Evolutionary conservation across 805 yeast species (phyloP).

Genomic region (Zygosaccharomyces bailii): DNA sequence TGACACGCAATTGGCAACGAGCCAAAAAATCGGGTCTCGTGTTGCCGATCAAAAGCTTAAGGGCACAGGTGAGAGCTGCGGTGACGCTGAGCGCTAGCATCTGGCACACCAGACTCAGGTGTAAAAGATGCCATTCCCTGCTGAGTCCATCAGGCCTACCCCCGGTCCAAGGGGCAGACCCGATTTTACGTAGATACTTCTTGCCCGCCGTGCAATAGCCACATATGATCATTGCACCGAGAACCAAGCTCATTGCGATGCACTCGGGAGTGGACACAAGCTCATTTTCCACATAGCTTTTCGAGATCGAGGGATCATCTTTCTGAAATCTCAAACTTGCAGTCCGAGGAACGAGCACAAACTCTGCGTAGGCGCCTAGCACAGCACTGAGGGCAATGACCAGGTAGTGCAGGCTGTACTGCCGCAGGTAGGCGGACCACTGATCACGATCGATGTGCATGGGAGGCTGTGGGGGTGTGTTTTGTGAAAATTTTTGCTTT

Average conservation of each 20-base stretch:
- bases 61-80: constrained; percentile 28
- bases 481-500: neutral
- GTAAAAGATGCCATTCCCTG: constrained; percentile 25
- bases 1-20: constrained; percentile 23
- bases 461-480: neutral
- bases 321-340: constrained; percentile 14
- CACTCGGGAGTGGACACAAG: constrained; percentile 23
- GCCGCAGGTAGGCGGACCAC: constrained; percentile 11
- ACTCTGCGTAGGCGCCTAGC: constrained; percentile 19
- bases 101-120: constrained; percentile 22
- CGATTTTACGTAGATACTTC: constrained; percentile 8
- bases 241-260: constrained; percentile 19
- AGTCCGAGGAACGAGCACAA: constrained; percentile 18
- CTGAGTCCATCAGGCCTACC: constrained; percentile 21
- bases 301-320: constrained; percentile 19
- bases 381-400: constrained; percentile 14
- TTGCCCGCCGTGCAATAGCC: constrained; percentile 21
- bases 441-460: constrained; percentile 2
- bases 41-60: constrained; percentile 29
- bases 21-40: constrained; percentile 33
- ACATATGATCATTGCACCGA: constrained; percentile 11
- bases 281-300: constrained; percentile 22
- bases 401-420: constrained; percentile 16
- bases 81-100: constrained; percentile 22
- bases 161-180: constrained; percentile 9